Conservation (phyloP, 345 rosid species). For the Murraya koenigii region DNA sequence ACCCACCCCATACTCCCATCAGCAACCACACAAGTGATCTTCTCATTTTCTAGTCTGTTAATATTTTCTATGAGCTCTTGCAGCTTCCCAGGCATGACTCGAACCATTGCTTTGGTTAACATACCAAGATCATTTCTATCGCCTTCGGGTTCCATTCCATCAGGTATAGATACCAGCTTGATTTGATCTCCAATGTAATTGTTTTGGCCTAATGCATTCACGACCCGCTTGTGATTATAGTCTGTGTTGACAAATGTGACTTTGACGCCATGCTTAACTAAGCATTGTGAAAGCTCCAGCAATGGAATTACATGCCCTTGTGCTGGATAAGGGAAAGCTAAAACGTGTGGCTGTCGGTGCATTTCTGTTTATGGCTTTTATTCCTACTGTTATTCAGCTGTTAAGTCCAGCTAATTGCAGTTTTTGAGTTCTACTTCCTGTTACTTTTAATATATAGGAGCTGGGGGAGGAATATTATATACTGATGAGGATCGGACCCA, state of each 20-base stretch:
- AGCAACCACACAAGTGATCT: constrained; percentile 4
- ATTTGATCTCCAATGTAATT: background rate
- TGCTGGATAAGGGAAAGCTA: background rate
- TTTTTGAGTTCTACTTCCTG: background rate
- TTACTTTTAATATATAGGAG: background rate
- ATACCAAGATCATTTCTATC: background rate
- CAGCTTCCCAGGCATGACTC: background rate
- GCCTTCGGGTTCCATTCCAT: background rate
- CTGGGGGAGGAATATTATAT: background rate
- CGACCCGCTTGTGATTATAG: background rate
- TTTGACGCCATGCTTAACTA: background rate
- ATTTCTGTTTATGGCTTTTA: background rate
- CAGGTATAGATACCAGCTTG: background rate
- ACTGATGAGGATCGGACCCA: background rate
- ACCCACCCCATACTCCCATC: constrained; percentile 17
- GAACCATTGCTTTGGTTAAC: background rate
- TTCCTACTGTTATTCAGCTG: background rate
- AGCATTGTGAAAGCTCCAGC: background rate
- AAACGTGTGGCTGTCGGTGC: background rate
- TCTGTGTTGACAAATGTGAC: constrained; percentile 3
- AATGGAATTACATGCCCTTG: constrained; percentile 7
- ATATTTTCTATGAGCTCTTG: constrained; percentile 3
- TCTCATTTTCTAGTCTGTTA: background rate
- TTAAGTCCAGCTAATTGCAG: background rate
- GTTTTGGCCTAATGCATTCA: background rate